These are phyloP conservation scores for Carex pumila DNA, from an alignment of 176 grass and related monocot genomes.

Conservation along the genomic window DNA sequence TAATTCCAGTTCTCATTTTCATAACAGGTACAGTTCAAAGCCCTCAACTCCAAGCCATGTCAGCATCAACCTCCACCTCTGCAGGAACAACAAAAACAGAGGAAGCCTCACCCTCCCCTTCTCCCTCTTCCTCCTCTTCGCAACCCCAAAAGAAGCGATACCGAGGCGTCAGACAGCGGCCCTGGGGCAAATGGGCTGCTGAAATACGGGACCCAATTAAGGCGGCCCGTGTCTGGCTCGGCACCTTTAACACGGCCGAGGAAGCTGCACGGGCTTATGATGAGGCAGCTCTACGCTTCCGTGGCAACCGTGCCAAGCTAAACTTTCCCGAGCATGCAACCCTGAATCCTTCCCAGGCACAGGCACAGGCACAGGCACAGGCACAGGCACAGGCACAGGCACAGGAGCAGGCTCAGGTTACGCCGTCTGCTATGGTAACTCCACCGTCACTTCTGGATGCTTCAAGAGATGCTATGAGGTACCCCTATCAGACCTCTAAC, in stretches of 20 bases:
- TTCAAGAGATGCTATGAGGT: neutral
- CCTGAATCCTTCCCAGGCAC: neutral
- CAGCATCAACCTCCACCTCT: constrained; percentile 18
- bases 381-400: neutral
- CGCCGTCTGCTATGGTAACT: neutral
- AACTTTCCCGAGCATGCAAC: constrained; percentile 60
- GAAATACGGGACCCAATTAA: constrained; percentile 79
- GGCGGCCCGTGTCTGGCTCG: constrained; percentile 86
- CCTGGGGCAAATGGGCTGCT: constrained; percentile 87
- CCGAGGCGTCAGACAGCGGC: constrained; percentile 62
- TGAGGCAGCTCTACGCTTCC: constrained; percentile 56
- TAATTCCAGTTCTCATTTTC: neutral
- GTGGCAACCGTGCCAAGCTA: constrained; percentile 60
- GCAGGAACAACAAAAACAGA: neutral
- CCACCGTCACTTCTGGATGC: constrained; percentile 25
- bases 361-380: neutral
- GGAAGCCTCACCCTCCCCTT: neutral
- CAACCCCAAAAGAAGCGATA: constrained; percentile 36
- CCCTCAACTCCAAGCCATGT: neutral
- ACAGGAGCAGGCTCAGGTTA: neutral
- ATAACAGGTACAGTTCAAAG: neutral
- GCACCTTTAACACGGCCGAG: constrained; percentile 77
- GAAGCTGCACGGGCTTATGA: constrained; percentile 79
- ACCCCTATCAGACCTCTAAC: neutral
- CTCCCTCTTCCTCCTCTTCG: neutral